Evolutionary conservation across 1,284 basidiomycete genomes (phyloP).

Genomic region (Apiotrichum akiyoshidainum): DNA sequence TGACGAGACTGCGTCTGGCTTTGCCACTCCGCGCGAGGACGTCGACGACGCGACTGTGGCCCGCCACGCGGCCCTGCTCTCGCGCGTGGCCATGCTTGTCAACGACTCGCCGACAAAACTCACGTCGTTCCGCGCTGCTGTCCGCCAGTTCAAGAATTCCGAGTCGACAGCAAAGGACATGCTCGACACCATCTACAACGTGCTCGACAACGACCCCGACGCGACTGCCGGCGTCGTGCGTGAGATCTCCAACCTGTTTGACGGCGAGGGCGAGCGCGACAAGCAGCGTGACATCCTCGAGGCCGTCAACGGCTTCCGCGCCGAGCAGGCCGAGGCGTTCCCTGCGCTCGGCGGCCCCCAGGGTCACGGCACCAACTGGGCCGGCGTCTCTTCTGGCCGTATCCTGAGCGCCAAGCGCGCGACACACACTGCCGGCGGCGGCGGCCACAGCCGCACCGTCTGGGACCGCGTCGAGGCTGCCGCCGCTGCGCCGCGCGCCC

Average conservation of each 20-base stretch:
- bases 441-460: conserved; percentile 63
- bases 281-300: conserved; percentile 71
- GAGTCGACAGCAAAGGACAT: conserved; percentile 81
- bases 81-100: conserved; percentile 65
- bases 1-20: conserved; percentile 29
- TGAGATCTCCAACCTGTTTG: conserved; percentile 70
- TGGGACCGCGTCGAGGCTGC: conserved; percentile 86
- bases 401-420: conserved; percentile 78
- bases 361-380: conserved; percentile 61
- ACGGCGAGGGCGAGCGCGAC: conserved; percentile 66
- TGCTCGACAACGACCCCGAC: conserved; percentile 74
- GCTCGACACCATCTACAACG: conserved; percentile 79
- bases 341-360: conserved; percentile 64
- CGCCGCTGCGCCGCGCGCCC: conserved; percentile 58
- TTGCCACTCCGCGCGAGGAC: conserved; percentile 43
- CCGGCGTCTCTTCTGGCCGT: conserved; percentile 72
- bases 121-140: conserved; percentile 72
- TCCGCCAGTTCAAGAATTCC: conserved; percentile 71
- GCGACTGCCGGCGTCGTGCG: conserved; percentile 73
- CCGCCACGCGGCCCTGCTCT: conserved; percentile 66
- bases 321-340: conserved; percentile 79
- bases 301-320: conserved; percentile 78
- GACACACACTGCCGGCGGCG: conserved; percentile 56
- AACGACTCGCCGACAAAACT: conserved; percentile 69
- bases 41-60: conserved; percentile 45